Percentiles rank a stretch among this genome's conserved stretches.
phyloP scores from a whole-genome alignment of 176 grass and related monocot genomes.

The Phoenix dactylifera region DNA sequence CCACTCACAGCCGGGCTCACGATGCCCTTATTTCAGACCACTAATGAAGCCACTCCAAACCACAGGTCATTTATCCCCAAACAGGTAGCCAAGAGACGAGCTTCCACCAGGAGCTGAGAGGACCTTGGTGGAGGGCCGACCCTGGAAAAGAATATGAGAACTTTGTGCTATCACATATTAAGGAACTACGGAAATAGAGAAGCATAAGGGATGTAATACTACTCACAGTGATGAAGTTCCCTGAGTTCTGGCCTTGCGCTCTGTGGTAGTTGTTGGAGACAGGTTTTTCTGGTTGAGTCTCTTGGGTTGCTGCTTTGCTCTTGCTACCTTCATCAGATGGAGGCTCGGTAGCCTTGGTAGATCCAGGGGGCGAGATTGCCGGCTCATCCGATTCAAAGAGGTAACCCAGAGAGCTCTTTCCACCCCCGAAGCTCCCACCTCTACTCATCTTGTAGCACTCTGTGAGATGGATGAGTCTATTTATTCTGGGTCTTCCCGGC shows the following conservation, averaged over 20 bases:
- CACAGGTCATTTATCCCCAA: constrained; percentile 23
- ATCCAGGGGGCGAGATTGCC: constrained; percentile 2
- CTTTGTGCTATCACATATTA: too few species aligned
- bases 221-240: constrained; percentile 53
- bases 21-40: too few species aligned
- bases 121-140: constrained; percentile 69
- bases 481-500: too few species aligned
- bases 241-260: constrained; percentile 35
- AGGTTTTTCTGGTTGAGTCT: constrained; percentile 17
- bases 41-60: too few species aligned
- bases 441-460: constrained; percentile 41
- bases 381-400: constrained; percentile 59
- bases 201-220: too few species aligned
- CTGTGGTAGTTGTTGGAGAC: constrained; percentile 30
- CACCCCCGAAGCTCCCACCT: constrained; percentile 52
- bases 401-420: constrained; percentile 63
- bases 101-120: constrained; percentile 60
- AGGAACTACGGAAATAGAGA: too few species aligned
- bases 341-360: neutral
- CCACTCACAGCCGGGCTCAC: too few species aligned
- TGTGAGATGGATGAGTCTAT: neutral
- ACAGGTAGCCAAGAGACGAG: constrained; percentile 84
- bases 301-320: neutral
- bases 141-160: constrained; percentile 25
- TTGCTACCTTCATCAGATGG: neutral